Base-by-base conservation (phyloP, 352 stramenopile genomes). In the Globisporangium viniferum region DNA sequence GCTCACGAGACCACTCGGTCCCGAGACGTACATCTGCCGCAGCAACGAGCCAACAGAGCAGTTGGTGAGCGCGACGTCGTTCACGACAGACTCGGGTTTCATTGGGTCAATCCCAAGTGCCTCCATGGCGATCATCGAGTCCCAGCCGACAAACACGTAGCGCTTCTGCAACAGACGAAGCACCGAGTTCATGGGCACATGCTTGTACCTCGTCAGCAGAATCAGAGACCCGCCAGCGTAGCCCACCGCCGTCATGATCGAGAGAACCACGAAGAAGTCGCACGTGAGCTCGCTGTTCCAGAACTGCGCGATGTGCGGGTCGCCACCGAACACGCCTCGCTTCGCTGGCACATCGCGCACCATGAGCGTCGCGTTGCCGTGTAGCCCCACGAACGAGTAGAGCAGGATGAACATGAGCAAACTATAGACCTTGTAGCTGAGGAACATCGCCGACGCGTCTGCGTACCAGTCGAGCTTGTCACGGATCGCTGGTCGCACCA, bases 341-440 rank as follows among this genome's bases (percentile, higher is more conserved):
- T 80, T 81, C 22, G 68, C 64, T n/a, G 54, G 51, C 0, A 64
- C 33, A 3, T 73, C 44, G 8, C 57, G 65, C 4, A 67, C 44
- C 76, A 81, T 81, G 35, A 86, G 64, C 51, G 75, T 79, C 22
- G 73, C 77, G 29, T 68, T 68, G 31, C 72, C 72, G 5, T 64
- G 66, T 10, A 68, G 35, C 22, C 63, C 33, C 39, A 78, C 66
- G 22, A 81, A 71, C 9, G 71, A 0, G 53, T 69, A 77, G 2
- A 80, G 69, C 29, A 80, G 53, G 15, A 69, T 5, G 53, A 65
- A 82, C 4, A 83, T 59, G 49, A 80, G 36, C 6, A 86, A 56
- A 62, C 67, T 77, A 67, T 82, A 82, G 29, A 86, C 36, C 61
- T 86, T 83, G 73, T 82, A 86, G 62, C 75, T 82, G 27, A 77